Evolutionary conservation across 345 rosid species (phyloP).

Genomic region (Orychophragmus violaceus): DNA sequence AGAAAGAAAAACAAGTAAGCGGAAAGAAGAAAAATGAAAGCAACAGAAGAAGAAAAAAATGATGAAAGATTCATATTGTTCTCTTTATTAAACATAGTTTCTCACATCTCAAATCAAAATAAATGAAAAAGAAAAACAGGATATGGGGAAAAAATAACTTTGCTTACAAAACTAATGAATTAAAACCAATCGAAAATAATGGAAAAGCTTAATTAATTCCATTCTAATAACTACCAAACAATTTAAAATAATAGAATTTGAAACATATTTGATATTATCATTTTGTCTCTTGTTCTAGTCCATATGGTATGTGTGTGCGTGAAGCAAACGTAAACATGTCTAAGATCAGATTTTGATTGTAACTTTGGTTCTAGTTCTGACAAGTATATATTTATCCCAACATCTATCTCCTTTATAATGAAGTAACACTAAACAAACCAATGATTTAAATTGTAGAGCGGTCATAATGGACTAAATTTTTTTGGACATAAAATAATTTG

Average conservation of each 20-base stretch:
- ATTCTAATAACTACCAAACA: neutral
- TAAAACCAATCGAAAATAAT: neutral
- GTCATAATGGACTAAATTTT: too few relatives aligned
- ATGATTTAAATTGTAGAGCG: too few relatives aligned
- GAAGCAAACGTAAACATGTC: neutral
- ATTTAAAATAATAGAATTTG: neutral
- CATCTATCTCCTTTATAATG: neutral
- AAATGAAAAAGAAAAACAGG: neutral
- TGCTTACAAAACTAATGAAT: neutral
- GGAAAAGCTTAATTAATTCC: neutral
- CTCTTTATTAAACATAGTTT: neutral
- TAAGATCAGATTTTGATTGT: neutral
- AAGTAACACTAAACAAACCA: neutral
- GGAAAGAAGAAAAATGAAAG: slow-evolving; percentile 26
- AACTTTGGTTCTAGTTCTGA: neutral
- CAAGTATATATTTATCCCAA: neutral
- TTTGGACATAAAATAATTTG: too few relatives aligned
- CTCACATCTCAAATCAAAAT: neutral
- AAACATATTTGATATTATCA: neutral
- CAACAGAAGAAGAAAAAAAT: slow-evolving; percentile 10
- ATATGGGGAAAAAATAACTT: neutral
- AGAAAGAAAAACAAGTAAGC: neutral
- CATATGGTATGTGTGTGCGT: neutral
- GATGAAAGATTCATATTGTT: slow-evolving; percentile 1
- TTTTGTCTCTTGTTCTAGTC: neutral